phyloP scores from a whole-genome alignment of 2,329 filamentous ascomycete genomes.

The Alternaria incomplexa region DNA sequence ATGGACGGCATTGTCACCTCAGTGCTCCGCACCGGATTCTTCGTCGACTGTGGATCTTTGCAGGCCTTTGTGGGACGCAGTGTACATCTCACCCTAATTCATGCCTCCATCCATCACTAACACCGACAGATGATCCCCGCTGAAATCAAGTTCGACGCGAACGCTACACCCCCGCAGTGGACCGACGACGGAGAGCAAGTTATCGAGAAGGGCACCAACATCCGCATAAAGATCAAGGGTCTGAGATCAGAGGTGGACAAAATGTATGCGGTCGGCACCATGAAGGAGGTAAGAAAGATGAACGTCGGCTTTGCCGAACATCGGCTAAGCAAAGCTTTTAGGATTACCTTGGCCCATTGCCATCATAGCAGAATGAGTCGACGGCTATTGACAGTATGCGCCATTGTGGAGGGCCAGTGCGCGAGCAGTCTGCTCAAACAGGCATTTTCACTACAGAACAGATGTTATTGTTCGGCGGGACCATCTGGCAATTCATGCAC shows the following conservation, averaged over 20 bases:
- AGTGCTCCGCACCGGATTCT: conserved; percentile 92
- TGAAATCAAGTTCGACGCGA: conserved; percentile 92
- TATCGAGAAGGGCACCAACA: conserved; percentile 91
- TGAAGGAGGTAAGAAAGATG: conserved; percentile 69
- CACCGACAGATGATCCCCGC: conserved; percentile 77
- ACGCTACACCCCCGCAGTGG: conserved; percentile 94
- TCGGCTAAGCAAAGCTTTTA: conserved; percentile 25
- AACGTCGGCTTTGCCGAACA: conserved; percentile 1
- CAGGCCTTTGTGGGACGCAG: conserved; percentile 81
- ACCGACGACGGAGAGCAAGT: conserved; percentile 93
- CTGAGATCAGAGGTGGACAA: conserved; percentile 90
- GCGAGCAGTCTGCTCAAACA: not conserved
- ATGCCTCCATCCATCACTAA: conserved; percentile 28
- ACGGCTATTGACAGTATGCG: not conserved
- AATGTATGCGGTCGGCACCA: conserved; percentile 97
- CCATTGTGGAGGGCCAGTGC: not conserved
- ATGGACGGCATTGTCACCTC: conserved; percentile 93
- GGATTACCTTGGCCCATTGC: conserved; percentile 50
- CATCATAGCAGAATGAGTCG: conserved; percentile 27
- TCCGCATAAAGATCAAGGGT: conserved; percentile 93
- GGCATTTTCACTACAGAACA: not conserved
- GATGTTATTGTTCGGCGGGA: not conserved
- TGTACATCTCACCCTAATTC: conserved; percentile 60
- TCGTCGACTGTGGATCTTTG: conserved; percentile 79
- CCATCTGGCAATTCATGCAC: not conserved